Base-by-base conservation (phyloP, 495 filamentous ascomycete genomes). In the Amphirosellinia nigrospora region DNA sequence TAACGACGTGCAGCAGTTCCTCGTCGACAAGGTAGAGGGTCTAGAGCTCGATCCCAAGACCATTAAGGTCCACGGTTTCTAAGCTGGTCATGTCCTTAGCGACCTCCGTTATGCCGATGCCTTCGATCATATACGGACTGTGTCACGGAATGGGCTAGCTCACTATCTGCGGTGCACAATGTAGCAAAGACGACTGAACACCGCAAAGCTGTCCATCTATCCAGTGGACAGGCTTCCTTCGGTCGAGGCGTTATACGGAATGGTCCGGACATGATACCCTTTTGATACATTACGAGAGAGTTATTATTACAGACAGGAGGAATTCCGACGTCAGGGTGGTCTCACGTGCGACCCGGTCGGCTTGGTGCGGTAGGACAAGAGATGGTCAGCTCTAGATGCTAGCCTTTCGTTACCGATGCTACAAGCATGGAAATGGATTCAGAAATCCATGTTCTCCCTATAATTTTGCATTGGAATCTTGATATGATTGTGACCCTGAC, bases 1-100 rank as follows among this genome's bases (percentile, higher is more conserved):
- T 83, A 95, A 96, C 81, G 94, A 97, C 88, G 94, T 98, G 78
- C 92, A 94, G 82, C 94, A 98, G 79, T 99, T 98, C 86, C 89
- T 98, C 84, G 90, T 89, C 84, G 92, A 97, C 84, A 94, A 97
- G 87, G 93, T 94, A 80, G 92, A 93, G 77, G 96, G 96, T 71
- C 85, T 98, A 70, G 92, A 91, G 80, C 87, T 97, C 75, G 92
- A 97, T 86, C 88, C 90, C 77, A 97, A 98, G 90, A 97, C 92
- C 85, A 97, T 99, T 86, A 98, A 98, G 90, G 89, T 93, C 87
- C 91, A 93, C 84, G 91, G 91, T 82, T 92, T 92, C 87, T 93
- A 91, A 87, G 79, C 80, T 72, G 62, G 64, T 55, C 74, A 79
- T 81, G 83, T 77, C 74, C 66, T 30, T 30, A 69, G 64, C 64